Conservation (phyloP, 768 basidiomycete species). For the Hericium erinaceus region DNA sequence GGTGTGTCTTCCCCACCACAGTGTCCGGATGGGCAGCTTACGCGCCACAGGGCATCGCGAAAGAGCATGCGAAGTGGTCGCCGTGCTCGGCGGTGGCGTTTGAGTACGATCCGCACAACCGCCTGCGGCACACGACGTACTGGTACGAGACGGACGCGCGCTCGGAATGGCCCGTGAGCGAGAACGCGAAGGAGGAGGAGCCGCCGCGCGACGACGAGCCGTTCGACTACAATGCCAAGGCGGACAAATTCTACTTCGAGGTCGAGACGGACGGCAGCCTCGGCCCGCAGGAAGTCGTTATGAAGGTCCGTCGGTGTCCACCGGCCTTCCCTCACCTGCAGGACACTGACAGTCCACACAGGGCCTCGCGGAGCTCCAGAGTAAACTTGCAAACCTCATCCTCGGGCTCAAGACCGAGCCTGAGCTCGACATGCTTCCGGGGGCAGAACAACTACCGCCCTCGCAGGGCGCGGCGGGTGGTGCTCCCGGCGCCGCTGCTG, state of each 20-base stretch:
- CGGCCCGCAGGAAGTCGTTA: slow-evolving; percentile 80
- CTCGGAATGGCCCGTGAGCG: slow-evolving; percentile 85
- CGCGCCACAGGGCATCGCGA: slow-evolving; percentile 77
- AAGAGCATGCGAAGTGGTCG: slow-evolving; percentile 99
- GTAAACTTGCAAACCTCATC: slow-evolving; percentile 72
- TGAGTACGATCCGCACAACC: slow-evolving; percentile 98
- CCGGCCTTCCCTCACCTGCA: not conserved
- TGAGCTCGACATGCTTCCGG: slow-evolving; percentile 41
- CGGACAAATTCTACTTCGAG: slow-evolving; percentile 87
- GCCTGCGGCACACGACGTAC: slow-evolving; percentile 88
- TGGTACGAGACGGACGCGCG: slow-evolving; percentile 84
- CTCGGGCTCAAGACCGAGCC: slow-evolving; percentile 50
- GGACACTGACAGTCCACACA: slow-evolving; percentile 19
- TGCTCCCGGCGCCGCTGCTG: slow-evolving; percentile 4
- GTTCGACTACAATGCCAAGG: slow-evolving; percentile 85
- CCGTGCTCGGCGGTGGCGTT: slow-evolving; percentile 92
- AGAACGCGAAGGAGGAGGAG: slow-evolving; percentile 82
- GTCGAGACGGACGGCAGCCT: slow-evolving; percentile 92
- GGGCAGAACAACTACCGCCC: slow-evolving; percentile 12
- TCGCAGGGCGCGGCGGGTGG: slow-evolving; percentile 1
- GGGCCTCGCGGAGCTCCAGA: slow-evolving; percentile 73
- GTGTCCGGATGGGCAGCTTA: not conserved
- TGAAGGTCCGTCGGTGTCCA: slow-evolving; percentile 45
- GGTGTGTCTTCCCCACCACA: slow-evolving; percentile 32
- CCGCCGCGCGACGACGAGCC: slow-evolving; percentile 67